Conservation (phyloP, 1,139 yeast species). For the Magnusiomyces ingens region DNA sequence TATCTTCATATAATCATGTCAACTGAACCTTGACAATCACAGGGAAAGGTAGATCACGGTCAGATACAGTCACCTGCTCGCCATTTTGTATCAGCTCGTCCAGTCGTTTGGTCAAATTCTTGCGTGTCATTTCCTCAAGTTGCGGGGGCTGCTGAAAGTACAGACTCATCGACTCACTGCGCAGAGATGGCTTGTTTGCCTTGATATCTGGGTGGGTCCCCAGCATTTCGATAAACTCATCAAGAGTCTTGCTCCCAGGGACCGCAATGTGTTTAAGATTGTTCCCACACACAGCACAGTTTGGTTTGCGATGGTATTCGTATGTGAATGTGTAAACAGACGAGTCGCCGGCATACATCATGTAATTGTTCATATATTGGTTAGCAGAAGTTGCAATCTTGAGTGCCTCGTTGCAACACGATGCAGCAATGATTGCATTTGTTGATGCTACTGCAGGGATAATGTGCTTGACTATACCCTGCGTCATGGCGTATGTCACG, state of each 20-base stretch:
- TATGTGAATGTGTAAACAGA: constrained; percentile 72
- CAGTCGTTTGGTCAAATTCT: constrained; percentile 40
- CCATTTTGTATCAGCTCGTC: constrained; percentile 37
- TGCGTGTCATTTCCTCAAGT: constrained; percentile 44
- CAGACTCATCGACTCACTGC: constrained; percentile 39
- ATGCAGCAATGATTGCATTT: constrained; percentile 86
- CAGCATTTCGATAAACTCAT: constrained; percentile 42
- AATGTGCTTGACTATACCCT: constrained; percentile 87
- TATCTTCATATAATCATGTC: constrained; percentile 4
- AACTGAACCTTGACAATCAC: constrained; percentile 28
- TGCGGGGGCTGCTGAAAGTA: constrained; percentile 49
- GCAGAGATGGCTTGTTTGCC: constrained; percentile 46
- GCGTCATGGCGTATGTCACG: constrained; percentile 61
- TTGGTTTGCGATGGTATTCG: constrained; percentile 49
- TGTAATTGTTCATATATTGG: constrained; percentile 67
- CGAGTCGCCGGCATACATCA: constrained; percentile 81
- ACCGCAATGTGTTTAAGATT: constrained; percentile 35
- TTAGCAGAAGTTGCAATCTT: constrained; percentile 65
- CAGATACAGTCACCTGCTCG: constrained; percentile 54
- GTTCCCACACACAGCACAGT: constrained; percentile 73
- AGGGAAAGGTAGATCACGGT: constrained; percentile 47
- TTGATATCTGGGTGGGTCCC: constrained; percentile 35
- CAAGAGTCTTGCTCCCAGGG: constrained; percentile 40
- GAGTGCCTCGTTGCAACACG: constrained; percentile 83
- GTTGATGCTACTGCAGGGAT: constrained; percentile 95